Percentiles rank a stretch among this genome's conserved stretches.
These are phyloP conservation scores for Chrysosphaeria jannelii DNA, from an alignment of 2,329 filamentous ascomycete species.

Conservation along the genomic window DNA sequence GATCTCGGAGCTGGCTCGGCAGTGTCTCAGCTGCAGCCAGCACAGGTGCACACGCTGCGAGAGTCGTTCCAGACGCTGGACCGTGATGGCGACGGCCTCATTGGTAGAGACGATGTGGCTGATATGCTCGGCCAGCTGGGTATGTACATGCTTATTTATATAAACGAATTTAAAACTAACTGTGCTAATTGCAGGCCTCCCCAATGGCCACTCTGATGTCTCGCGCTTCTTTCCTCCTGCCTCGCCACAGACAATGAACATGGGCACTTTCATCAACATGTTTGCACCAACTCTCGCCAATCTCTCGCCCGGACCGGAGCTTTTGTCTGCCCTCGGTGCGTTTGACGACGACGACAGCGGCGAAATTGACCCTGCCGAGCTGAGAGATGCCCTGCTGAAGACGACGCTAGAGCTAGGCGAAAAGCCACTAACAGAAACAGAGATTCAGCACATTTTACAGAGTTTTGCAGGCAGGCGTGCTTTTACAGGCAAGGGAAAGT, in stretches of 20 bases:
- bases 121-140: constrained; percentile 66
- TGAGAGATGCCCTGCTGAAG: constrained; percentile 56
- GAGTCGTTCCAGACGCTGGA: constrained; percentile 89
- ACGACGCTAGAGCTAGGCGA: constrained; percentile 51
- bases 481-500: constrained; percentile 39
- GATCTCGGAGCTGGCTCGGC: constrained; percentile 14
- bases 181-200: constrained; percentile 25
- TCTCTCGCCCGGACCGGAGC: constrained; percentile 48
- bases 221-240: constrained; percentile 55
- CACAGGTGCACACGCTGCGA: constrained; percentile 62
- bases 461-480: constrained; percentile 64
- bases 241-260: constrained; percentile 39
- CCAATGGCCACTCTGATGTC: constrained; percentile 39
- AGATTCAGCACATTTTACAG: constrained; percentile 65
- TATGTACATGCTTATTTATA: too few relatives aligned
- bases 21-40: constrained; percentile 43
- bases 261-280: constrained; percentile 63
- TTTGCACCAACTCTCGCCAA: constrained; percentile 44
- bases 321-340: constrained; percentile 71
- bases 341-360: constrained; percentile 93
- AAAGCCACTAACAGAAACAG: constrained; percentile 29
- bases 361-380: constrained; percentile 56
- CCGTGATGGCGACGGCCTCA: constrained; percentile 54
- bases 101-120: constrained; percentile 56
- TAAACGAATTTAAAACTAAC: not conserved